Conservation (phyloP, 129 eudicot genomes). For the Arctium minus region DNA sequence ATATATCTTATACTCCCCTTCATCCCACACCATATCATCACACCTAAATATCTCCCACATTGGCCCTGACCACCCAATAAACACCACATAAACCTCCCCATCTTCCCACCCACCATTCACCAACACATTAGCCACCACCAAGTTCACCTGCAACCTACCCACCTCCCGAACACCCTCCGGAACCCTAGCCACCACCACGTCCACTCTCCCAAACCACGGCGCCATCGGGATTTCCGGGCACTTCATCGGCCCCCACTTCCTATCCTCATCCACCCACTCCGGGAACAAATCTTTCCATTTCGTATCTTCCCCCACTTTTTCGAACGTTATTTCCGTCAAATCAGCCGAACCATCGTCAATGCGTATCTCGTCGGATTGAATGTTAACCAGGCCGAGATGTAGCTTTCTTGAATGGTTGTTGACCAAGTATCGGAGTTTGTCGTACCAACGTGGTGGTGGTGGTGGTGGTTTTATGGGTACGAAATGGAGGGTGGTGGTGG, state of each 20-base stretch:
- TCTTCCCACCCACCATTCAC: slow-evolving; percentile 39
- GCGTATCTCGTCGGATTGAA: background rate
- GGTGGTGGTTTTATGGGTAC: background rate
- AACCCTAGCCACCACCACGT: slow-evolving; percentile 61
- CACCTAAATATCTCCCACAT: slow-evolving; percentile 83
- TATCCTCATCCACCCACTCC: slow-evolving; percentile 53
- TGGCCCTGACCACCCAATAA: slow-evolving; percentile 52
- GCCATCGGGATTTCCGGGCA: slow-evolving; percentile 76
- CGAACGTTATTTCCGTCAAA: slow-evolving; percentile 31
- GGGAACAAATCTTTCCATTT: slow-evolving; percentile 65
- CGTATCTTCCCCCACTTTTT: slow-evolving; percentile 12
- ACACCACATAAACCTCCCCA: slow-evolving; percentile 46
- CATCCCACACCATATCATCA: slow-evolving; percentile 68
- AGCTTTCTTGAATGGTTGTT: background rate
- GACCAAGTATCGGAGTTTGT: slow-evolving; percentile 3
- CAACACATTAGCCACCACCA: slow-evolving; percentile 60
- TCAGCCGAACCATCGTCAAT: slow-evolving; percentile 21
- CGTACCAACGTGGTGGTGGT: slow-evolving; percentile 32
- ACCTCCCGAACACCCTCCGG: slow-evolving; percentile 55
- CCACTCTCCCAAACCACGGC: slow-evolving; percentile 28
- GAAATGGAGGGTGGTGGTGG: background rate
- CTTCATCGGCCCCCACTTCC: slow-evolving; percentile 23
- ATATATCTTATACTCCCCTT: slow-evolving; percentile 49
- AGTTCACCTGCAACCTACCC: slow-evolving; percentile 64
- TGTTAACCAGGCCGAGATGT: slow-evolving; percentile 47